Conservation (phyloP, 495 filamentous ascomycete species). For the Aspergillus affinis region DNA sequence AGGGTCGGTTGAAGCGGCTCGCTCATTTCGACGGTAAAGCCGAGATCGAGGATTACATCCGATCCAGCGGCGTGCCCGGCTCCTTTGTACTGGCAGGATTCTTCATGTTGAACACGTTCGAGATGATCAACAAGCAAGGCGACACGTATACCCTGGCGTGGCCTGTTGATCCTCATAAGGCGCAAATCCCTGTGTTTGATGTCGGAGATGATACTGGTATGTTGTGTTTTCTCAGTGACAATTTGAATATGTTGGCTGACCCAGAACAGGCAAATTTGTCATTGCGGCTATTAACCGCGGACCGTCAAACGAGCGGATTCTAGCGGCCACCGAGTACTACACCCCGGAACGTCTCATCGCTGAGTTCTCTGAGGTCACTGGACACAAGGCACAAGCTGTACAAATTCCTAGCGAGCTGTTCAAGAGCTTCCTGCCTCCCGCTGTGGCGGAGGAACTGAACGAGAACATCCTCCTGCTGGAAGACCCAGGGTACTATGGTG, state of each 20-base stretch:
- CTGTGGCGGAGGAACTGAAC: slow-evolving; percentile 47
- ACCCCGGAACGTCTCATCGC: slow-evolving; percentile 45
- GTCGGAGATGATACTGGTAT: slow-evolving; percentile 51
- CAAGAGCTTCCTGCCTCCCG: slow-evolving; percentile 41
- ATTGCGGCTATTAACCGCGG: slow-evolving; percentile 39
- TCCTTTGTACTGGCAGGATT: slow-evolving; percentile 58
- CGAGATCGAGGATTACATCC: slow-evolving; percentile 58
- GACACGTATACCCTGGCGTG: slow-evolving; percentile 9
- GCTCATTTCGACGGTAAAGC: slow-evolving; percentile 65
- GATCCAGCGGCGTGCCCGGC: slow-evolving; percentile 43
- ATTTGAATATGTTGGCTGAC: background rate
- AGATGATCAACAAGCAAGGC: slow-evolving; percentile 20
- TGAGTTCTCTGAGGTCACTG: slow-evolving; percentile 47
- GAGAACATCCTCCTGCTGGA: slow-evolving; percentile 54
- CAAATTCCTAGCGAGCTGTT: slow-evolving; percentile 48
- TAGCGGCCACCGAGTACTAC: slow-evolving; percentile 50
- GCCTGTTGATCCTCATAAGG: slow-evolving; percentile 15
- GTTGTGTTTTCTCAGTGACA: background rate
- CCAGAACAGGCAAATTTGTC: slow-evolving; percentile 50
- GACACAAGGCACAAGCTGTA: slow-evolving; percentile 41
- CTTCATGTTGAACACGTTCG: slow-evolving; percentile 55
- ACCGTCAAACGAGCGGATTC: slow-evolving; percentile 21
- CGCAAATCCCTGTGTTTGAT: slow-evolving; percentile 52
- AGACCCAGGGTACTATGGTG: slow-evolving; percentile 53
- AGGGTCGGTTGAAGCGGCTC: slow-evolving; percentile 40